Conservation (phyloP, 257 asterid genomes). For the Rehmannia glutinosa region DNA sequence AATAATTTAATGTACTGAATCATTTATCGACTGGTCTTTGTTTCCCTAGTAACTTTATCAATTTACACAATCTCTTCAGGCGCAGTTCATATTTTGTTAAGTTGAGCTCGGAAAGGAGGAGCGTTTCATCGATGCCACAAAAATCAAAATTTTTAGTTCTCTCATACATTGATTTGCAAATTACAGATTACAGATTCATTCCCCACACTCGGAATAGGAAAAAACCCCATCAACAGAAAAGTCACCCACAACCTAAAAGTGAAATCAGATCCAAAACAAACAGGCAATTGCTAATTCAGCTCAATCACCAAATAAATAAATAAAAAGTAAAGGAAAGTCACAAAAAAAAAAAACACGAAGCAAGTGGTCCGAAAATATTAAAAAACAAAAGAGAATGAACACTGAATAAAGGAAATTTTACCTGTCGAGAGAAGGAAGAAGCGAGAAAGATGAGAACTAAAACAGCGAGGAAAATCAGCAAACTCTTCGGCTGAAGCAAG, state of each 20-base stretch:
- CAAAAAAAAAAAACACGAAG: neutral
- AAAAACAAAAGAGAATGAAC: neutral
- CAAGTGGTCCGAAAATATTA: neutral
- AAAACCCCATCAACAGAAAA: neutral
- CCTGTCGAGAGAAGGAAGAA: slow-evolving; percentile 55
- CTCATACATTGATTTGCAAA: neutral
- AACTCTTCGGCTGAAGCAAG: slow-evolving; percentile 57
- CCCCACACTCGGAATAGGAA: neutral
- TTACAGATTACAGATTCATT: neutral
- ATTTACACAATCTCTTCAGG: neutral
- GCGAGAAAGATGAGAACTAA: slow-evolving; percentile 47
- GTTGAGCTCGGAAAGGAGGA: neutral
- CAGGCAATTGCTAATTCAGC: slow-evolving; percentile 2
- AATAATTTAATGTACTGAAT: too few species aligned
- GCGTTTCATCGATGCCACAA: neutral
- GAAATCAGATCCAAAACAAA: slow-evolving; percentile 15
- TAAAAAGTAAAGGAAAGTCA: neutral
- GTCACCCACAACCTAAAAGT: neutral
- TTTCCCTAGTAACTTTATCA: neutral
- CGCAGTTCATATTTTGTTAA: neutral
- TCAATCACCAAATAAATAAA: slow-evolving; percentile 5
- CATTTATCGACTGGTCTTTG: neutral
- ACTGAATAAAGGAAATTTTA: neutral
- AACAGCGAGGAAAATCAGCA: slow-evolving; percentile 46
- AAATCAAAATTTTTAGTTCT: neutral